Evolutionary conservation across 2,329 filamentous ascomycete species (phyloP).

Genomic region (Fusarium sp.): DNA sequence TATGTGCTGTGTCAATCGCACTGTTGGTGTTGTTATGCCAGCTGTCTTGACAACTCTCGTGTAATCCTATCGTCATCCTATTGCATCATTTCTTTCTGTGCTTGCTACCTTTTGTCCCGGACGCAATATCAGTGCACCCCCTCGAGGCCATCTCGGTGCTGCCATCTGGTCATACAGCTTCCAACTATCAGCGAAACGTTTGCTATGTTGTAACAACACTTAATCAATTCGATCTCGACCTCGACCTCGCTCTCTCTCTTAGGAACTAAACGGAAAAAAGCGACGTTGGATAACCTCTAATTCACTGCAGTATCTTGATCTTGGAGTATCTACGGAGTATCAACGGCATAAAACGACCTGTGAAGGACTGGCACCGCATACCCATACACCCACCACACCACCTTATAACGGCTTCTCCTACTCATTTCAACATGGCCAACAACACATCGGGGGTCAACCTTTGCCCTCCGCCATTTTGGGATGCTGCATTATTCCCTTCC

Average conservation of each 20-base stretch:
- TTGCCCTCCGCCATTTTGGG: constrained; percentile 77
- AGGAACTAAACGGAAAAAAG: neutral
- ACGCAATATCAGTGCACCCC: constrained; percentile 1
- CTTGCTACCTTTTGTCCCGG: constrained; percentile 4
- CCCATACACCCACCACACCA: neutral
- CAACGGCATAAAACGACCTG: neutral
- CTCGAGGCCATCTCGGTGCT: constrained; percentile 19
- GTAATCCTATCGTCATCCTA: constrained; percentile 2
- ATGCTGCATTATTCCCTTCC: constrained; percentile 66
- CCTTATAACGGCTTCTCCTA: neutral
- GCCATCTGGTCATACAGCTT: constrained; percentile 10
- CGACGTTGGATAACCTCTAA: neutral
- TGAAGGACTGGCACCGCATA: constrained; percentile 13
- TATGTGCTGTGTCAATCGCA: constrained; percentile 24
- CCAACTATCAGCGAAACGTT: neutral
- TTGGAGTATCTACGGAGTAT: neutral
- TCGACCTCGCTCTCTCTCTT: neutral
- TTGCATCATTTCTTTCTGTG: constrained; percentile 9
- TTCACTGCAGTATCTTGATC: neutral
- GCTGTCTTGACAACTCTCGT: constrained; percentile 22
- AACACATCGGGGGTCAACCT: constrained; percentile 52
- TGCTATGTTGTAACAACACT: constrained; percentile 9
- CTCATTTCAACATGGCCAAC: constrained; percentile 43
- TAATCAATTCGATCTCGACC: neutral
- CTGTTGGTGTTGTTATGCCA: constrained; percentile 14